These are phyloP conservation scores for Tulasnella sp. DNA, from an alignment of 768 basidiomycete genomes.

Conservation along the genomic window DNA sequence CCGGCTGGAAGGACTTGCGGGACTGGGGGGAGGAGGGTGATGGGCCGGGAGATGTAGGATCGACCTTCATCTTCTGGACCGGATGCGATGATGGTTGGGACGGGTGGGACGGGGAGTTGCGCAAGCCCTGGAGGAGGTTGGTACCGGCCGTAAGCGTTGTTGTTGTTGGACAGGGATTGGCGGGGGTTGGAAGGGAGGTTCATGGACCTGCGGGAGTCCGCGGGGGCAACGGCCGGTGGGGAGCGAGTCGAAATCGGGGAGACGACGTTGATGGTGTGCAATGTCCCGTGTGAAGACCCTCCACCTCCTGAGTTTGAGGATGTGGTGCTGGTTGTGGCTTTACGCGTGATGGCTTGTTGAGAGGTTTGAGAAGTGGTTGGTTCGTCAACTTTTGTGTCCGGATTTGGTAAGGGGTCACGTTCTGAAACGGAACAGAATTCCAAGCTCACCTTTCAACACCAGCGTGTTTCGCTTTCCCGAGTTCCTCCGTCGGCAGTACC, in stretches of 20 bases:
- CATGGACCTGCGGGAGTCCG: not conserved
- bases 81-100: not conserved
- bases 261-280: slow-evolving; percentile 7
- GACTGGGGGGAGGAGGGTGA: not conserved
- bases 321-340: not conserved
- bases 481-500: not conserved
- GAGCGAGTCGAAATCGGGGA: not conserved
- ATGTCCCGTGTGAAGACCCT: not conserved
- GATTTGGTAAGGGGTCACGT: not conserved
- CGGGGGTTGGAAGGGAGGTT: not conserved
- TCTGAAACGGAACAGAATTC: not conserved
- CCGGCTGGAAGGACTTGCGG: not conserved
- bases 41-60: not conserved
- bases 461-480: not conserved
- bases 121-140: not conserved
- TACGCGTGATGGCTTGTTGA: not conserved
- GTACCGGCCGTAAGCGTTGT: not conserved
- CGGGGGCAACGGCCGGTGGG: not conserved
- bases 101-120: not conserved
- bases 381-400: not conserved
- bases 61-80: not conserved
- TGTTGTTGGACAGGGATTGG: not conserved
- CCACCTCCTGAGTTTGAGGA: not conserved
- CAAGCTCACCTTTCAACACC: not conserved
- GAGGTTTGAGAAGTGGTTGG: not conserved